Evolutionary conservation across 805 yeast species (phyloP), one percentile per base, ranked within the genome.

Genomic region (Teunomyces barrocoloradensis): DNA sequence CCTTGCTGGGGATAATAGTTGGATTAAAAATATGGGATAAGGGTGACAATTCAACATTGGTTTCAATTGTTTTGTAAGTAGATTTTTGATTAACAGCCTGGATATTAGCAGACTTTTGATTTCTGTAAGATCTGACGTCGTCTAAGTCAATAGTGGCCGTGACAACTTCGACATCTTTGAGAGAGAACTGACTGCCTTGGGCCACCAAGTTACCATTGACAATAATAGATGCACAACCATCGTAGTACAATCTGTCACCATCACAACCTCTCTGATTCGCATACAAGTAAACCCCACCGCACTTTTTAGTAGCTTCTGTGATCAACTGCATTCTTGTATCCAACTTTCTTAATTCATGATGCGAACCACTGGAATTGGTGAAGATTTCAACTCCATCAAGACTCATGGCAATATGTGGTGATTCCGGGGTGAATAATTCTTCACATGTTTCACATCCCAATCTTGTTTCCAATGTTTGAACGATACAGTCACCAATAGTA

Each of bases 401-500:
- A 0, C 96, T 80, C 89, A 92, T 84, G 15, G 82, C 81, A 47
- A 94, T 87, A 65, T 92, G 97, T 3, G 99, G 99, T 3, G 96
- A 84, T 54, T 89, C 85, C 1, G 99, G 99, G 0, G 99, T 94
- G 66, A 94, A 94, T 48, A 94, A 74, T 66, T 94, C 99, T 65
- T 94, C 99, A 66, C 99, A 94, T 0, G 99, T 95, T 67, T 94
- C 99, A 39, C 92, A 89, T n/a, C 99, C 99, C 47, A 94, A 76
- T 38, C 86, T 84, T 0, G 98, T 89, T 58, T 91, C 97, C 49
- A 81, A 63, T 1, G 97, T 87, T 44, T 86, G 81, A 38, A 94
- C 72, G 3, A 89, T 87, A 47, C 95, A 95, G 73, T 94, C 98
- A 44, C 99, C 99, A 66, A 94, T 84, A 25, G 79, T 80, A 11